phyloP scores from a whole-genome alignment of 2,329 filamentous ascomycete genomes.

The Alternaria consortialis region DNA sequence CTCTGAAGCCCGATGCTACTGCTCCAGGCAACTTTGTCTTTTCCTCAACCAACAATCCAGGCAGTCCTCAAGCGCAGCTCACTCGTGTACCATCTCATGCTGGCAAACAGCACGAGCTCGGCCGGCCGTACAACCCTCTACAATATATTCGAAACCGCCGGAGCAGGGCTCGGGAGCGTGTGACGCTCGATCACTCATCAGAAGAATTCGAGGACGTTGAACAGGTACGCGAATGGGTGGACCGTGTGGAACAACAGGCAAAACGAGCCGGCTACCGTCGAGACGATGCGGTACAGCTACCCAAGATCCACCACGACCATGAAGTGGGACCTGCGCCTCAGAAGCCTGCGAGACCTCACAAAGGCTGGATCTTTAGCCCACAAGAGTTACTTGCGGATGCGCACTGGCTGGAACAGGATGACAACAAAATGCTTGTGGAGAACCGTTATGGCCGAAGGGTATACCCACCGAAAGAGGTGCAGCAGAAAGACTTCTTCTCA shows the following conservation, averaged over 20 bases:
- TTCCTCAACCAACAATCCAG: conserved; percentile 52
- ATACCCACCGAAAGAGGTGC: conserved; percentile 56
- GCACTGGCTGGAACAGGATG: conserved; percentile 85
- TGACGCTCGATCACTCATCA: conserved; percentile 74
- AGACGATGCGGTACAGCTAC: conserved; percentile 47
- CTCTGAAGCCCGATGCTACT: conserved; percentile 64
- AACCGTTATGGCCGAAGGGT: conserved; percentile 79
- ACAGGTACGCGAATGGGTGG: conserved; percentile 79
- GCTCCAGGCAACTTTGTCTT: conserved; percentile 54
- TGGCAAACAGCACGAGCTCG: conserved; percentile 57
- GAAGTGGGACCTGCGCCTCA: conserved; percentile 38
- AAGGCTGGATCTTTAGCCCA: conserved; percentile 86
- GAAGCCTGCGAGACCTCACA: conserved; percentile 75
- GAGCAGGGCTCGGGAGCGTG: conserved; percentile 79
- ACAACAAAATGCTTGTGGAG: conserved; percentile 83
- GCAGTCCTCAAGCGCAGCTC: conserved; percentile 52
- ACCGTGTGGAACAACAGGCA: conserved; percentile 67
- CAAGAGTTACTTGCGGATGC: conserved; percentile 88
- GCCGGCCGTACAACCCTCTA: conserved; percentile 85
- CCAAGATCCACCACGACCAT: conserved; percentile 42
- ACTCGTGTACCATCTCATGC: conserved; percentile 50
- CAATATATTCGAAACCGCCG: conserved; percentile 93
- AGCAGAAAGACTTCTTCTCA: conserved; percentile 39
- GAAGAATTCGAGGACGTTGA: conserved; percentile 80
- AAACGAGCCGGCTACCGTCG: conserved; percentile 48